These are phyloP conservation scores for Microstegium vimineum DNA, from an alignment of 176 grass and related monocot genomes.

Conservation along the genomic window DNA sequence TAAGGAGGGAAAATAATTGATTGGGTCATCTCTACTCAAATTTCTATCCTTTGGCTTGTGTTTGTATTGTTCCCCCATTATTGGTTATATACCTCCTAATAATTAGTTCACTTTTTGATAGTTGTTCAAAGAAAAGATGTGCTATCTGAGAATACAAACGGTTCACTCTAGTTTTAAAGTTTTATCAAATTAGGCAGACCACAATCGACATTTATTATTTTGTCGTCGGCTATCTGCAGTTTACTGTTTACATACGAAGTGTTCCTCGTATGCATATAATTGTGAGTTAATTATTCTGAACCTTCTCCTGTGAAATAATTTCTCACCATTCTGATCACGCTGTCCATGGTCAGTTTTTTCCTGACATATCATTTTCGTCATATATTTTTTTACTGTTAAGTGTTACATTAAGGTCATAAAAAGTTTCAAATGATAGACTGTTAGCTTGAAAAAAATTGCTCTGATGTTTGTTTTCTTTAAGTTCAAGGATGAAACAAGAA, in stretches of 20 bases:
- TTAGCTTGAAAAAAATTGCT: background rate
- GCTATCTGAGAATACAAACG: background rate
- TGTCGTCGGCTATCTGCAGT: background rate
- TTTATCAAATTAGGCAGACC: background rate
- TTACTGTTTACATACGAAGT: background rate
- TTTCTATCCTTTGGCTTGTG: background rate
- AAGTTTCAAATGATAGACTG: background rate
- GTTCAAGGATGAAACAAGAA: background rate
- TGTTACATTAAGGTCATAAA: background rate
- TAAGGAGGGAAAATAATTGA: background rate
- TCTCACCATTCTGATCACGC: background rate
- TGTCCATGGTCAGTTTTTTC: background rate
- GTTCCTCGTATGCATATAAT: background rate
- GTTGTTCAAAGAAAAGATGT: background rate
- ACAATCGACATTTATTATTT: background rate
- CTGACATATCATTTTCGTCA: background rate
- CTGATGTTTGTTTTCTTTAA: conserved; percentile 3
- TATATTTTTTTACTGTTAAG: background rate
- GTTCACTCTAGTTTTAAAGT: background rate
- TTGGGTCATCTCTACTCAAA: background rate
- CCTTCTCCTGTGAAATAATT: background rate
- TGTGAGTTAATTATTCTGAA: background rate
- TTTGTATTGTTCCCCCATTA: background rate
- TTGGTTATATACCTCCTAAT: background rate
- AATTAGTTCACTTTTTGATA: background rate